phyloP scores from a whole-genome alignment of 176 grass and related monocot species.

The Musa troglodytarum region DNA sequence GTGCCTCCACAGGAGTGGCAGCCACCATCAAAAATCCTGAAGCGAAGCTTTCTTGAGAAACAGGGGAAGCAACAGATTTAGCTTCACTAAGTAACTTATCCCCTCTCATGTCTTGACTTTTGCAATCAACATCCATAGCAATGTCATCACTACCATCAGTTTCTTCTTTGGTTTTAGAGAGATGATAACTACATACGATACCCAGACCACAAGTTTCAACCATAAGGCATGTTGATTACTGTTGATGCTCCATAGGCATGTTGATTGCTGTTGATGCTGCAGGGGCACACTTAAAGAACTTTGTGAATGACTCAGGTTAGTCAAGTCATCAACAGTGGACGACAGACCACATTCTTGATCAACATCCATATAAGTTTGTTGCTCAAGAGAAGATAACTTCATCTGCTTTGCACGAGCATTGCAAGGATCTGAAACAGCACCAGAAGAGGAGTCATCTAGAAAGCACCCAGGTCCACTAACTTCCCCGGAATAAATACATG shows the following conservation, averaged over 20 bases:
- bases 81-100: conserved; percentile 14
- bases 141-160: conserved; percentile 30
- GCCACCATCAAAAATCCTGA: conserved; percentile 20
- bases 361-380: background rate
- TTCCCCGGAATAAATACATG: conserved; percentile 4
- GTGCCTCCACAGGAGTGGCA: conserved; percentile 18
- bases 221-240: background rate
- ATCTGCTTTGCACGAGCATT: conserved; percentile 11
- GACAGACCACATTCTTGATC: conserved; percentile 12
- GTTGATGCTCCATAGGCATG: background rate
- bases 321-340: conserved; percentile 8
- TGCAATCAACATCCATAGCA: conserved; percentile 36
- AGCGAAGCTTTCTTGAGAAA: conserved; percentile 27
- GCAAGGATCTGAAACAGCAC: conserved; percentile 6
- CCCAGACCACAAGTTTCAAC: background rate
- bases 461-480: conserved; percentile 2
- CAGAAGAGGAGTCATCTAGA: conserved; percentile 4
- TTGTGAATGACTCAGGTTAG: background rate
- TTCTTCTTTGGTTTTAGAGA: conserved; percentile 7
- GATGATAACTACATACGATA: conserved; percentile 3
- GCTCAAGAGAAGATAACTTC: conserved; percentile 23
- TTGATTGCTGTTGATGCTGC: conserved; percentile 6
- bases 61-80: conserved; percentile 12
- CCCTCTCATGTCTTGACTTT: conserved; percentile 22
- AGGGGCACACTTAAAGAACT: background rate